Evolutionary conservation across 805 yeast genomes (phyloP), one percentile per base, ranked within the genome.

Genomic region (Pichia exigua): DNA sequence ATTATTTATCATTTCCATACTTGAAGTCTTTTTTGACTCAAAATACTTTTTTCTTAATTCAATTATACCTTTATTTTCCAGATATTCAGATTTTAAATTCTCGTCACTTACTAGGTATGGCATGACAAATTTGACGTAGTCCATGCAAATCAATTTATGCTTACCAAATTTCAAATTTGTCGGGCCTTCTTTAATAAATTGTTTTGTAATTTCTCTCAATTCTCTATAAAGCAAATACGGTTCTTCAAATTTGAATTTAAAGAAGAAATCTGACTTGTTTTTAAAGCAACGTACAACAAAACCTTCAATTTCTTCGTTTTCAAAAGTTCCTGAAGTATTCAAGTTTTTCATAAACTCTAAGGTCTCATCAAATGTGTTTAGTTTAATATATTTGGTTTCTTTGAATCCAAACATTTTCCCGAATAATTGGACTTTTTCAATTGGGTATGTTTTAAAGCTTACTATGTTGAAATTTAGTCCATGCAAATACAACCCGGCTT

Each of bases 201-300:
- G 71, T 61, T 79, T 83, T 0, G 97, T 89, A 2, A 82, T 86
- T 61, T 94, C 98, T 57, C 99, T 76, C 79, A 95, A 81, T 59
- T 86, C 87, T 53, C 99, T 76, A 66, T 90, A 94, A 76, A 94
- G 76, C 44, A 90, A 69, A 64, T 94, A 94, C 0, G 99, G 99
- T 68, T 94, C 96, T 58, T 90, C 96, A 65, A 94, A 94, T 67
- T 94, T 94, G 71, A 73, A 94, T 68, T 94, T 94, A 79, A 90
- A 94, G 67, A 92, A 87, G 61, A 77, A 89, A 56, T 83, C 87
- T 22, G 17, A n/a, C 0, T 45, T 55, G 27, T 54, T 56, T 9
- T 59, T 52, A 45, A 75, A 73, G 59, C 91, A 80, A 50, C 99
- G 75, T 4, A 94, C 74, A 1, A 94, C 99, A 71, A 92, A 94